Conservation (phyloP, 2,329 filamentous ascomycete species). For the Colletotrichum sp. region DNA sequence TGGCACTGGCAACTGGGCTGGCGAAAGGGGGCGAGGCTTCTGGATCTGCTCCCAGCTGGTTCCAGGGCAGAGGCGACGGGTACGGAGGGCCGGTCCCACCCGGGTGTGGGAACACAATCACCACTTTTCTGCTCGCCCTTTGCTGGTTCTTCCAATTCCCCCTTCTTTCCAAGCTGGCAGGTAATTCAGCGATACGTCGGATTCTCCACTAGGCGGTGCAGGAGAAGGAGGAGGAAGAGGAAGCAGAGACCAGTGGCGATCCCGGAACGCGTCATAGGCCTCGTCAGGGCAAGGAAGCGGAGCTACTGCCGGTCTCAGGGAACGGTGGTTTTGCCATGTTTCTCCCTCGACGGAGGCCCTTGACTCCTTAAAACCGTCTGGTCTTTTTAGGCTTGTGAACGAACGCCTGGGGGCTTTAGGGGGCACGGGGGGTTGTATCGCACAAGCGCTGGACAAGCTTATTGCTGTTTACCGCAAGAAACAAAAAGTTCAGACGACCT, state of each 20-base stretch:
- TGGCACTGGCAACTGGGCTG: neutral
- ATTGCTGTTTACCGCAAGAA: neutral
- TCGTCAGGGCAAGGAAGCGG: constrained; percentile 7
- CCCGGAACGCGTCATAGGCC: constrained; percentile 16
- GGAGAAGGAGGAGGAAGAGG: neutral
- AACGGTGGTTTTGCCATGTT: neutral
- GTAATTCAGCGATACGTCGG: neutral
- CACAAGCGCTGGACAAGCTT: neutral
- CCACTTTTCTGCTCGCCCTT: neutral
- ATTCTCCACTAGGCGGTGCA: constrained; percentile 13
- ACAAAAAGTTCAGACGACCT: neutral
- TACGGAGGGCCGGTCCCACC: neutral
- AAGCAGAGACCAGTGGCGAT: neutral
- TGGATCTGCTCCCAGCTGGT: neutral
- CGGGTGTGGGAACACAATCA: constrained; percentile 2
- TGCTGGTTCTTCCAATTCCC: neutral
- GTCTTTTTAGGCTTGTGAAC: neutral
- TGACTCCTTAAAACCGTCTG: neutral
- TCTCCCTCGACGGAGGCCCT: neutral
- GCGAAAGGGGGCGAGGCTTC: neutral
- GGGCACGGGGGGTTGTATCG: neutral
- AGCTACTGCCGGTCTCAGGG: neutral
- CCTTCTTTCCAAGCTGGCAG: neutral
- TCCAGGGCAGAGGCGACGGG: constrained; percentile 3
- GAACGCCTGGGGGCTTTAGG: neutral